phyloP scores from a whole-genome alignment of 306 rosid genomes.

The Quillaja saponaria region DNA sequence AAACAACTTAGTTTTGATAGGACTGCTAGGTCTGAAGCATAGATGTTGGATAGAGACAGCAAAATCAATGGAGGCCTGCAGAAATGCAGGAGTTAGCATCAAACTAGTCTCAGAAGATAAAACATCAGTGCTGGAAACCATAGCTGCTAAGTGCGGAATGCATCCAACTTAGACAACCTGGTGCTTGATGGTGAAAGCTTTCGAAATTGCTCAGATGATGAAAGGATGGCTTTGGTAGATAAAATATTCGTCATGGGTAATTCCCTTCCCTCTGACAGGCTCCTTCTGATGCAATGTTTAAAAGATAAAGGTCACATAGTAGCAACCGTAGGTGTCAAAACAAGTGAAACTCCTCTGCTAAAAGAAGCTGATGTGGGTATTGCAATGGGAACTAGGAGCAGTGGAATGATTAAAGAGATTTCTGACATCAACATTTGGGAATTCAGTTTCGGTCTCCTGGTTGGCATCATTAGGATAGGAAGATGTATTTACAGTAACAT shows the following conservation, averaged over 20 bases:
- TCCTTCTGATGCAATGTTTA: constrained; percentile 16
- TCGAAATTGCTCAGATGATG: not conserved
- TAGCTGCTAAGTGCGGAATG: constrained; percentile 18
- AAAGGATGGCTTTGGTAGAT: constrained; percentile 23
- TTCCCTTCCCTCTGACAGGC: constrained; percentile 2
- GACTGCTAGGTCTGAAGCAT: too few species aligned
- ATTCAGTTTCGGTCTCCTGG: constrained; percentile 4
- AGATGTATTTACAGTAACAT: constrained; percentile 28
- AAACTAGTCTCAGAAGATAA: too few species aligned
- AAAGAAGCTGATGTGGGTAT: constrained; percentile 34
- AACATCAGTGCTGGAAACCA: too few species aligned
- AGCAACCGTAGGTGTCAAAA: constrained; percentile 11
- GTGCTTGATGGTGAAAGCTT: constrained; percentile 9
- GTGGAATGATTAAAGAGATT: constrained; percentile 6
- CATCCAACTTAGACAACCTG: not conserved
- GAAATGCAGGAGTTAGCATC: constrained; percentile 3
- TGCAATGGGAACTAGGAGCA: constrained; percentile 3
- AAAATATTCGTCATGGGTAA: constrained; percentile 19
- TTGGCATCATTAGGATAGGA: not conserved
- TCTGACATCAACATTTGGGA: constrained; percentile 10
- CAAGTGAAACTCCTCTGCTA: constrained; percentile 17
- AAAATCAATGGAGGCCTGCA: not conserved
- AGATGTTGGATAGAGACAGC: not conserved
- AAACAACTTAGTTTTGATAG: too few species aligned
- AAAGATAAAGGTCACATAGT: constrained; percentile 11